Evolutionary conservation across 768 basidiomycete genomes (phyloP).

Genomic region (Aureoboletus auriporus): DNA sequence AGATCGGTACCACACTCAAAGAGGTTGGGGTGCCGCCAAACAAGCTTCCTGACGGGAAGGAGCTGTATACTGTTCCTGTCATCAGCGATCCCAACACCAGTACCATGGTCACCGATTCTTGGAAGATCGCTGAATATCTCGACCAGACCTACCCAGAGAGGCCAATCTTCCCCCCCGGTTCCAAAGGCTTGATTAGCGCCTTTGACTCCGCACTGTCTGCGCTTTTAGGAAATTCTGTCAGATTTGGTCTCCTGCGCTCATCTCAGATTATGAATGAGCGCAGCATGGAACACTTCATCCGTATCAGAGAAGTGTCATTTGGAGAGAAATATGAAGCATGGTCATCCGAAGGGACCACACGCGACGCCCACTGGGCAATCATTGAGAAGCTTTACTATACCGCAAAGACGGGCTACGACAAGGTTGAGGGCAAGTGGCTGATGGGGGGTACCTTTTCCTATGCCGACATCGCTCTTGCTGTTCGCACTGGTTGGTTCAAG

Average conservation of each 20-base stretch:
- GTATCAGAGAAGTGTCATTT: constrained; percentile 29
- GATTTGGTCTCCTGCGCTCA: constrained; percentile 19
- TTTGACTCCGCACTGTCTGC: constrained; percentile 8
- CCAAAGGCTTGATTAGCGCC: constrained; percentile 20
- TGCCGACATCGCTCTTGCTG: constrained; percentile 26
- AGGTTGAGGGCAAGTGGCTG: constrained; percentile 23
- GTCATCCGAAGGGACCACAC: constrained; percentile 21
- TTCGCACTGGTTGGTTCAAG: constrained; percentile 13
- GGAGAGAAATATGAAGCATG: constrained; percentile 16
- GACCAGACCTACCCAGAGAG: constrained; percentile 33
- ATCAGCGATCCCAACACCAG: constrained; percentile 31
- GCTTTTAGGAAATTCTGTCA: constrained; percentile 1
- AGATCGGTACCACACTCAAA: constrained; percentile 25
- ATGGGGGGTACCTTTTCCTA: constrained; percentile 29
- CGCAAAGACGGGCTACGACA: constrained; percentile 19
- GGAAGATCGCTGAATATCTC: constrained; percentile 33
- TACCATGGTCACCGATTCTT: constrained; percentile 27
- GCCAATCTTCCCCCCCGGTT: constrained; percentile 21
- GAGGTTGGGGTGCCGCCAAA: constrained; percentile 23
- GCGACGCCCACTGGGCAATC: constrained; percentile 25
- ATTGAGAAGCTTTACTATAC: constrained; percentile 12
- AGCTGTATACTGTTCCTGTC: constrained; percentile 31
- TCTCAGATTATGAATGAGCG: constrained; percentile 28
- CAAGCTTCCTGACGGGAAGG: constrained; percentile 15
- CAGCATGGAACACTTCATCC: constrained; percentile 37